phyloP scores from a whole-genome alignment of 2,329 filamentous ascomycete species.

The Ophiostoma tasmaniense region DNA sequence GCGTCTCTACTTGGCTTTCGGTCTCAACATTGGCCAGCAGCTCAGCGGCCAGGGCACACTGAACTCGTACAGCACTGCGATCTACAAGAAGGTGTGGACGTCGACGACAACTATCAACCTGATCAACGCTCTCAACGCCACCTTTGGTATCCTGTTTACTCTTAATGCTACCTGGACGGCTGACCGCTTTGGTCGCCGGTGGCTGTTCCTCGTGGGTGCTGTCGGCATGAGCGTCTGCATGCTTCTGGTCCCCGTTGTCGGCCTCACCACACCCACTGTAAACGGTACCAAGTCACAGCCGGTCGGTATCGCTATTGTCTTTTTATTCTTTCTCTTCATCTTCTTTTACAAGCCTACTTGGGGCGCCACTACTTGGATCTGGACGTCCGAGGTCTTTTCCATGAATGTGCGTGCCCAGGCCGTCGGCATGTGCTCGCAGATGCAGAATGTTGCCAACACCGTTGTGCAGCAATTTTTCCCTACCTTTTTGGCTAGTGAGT shows the following conservation, averaged over 20 bases:
- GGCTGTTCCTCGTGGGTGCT: slow-evolving; percentile 60
- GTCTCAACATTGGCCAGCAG: slow-evolving; percentile 64
- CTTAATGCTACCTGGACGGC: slow-evolving; percentile 66
- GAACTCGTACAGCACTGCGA: slow-evolving; percentile 64
- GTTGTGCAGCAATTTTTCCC: slow-evolving; percentile 63
- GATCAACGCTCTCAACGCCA: slow-evolving; percentile 68
- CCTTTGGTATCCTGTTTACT: slow-evolving; percentile 64
- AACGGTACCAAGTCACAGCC: slow-evolving; percentile 44
- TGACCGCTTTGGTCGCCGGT: slow-evolving; percentile 61
- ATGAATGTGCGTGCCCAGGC: slow-evolving; percentile 64
- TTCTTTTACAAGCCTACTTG: slow-evolving; percentile 58
- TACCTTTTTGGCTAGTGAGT: slow-evolving; percentile 39
- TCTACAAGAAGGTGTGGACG: slow-evolving; percentile 63
- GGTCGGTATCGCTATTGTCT: slow-evolving; percentile 56
- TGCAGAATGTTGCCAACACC: slow-evolving; percentile 53
- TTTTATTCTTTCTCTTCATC: slow-evolving; percentile 55
- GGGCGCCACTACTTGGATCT: slow-evolving; percentile 61
- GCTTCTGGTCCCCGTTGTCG: slow-evolving; percentile 48
- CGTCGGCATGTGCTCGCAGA: slow-evolving; percentile 54
- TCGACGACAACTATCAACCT: slow-evolving; percentile 53
- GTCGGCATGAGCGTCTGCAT: slow-evolving; percentile 63
- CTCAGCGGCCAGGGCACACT: slow-evolving; percentile 64
- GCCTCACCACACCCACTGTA: slow-evolving; percentile 39
- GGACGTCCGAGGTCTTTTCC: slow-evolving; percentile 57
- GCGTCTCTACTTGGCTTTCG: slow-evolving; percentile 54